These are phyloP conservation scores for Komagataella pastoris DNA, from an alignment of 805 yeast species.

Conservation along the genomic window DNA sequence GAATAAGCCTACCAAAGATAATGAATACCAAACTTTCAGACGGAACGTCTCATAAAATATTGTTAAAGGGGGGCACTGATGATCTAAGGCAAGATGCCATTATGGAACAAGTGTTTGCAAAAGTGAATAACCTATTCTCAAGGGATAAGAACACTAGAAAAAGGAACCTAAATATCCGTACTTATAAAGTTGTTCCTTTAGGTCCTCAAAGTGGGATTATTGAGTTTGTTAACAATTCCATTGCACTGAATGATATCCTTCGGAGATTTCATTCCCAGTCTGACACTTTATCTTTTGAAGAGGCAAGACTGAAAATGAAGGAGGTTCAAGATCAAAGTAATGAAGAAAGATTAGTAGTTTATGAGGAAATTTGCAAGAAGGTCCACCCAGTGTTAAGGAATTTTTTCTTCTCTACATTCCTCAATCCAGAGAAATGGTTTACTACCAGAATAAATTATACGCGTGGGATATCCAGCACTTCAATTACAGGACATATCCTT, in stretches of 20 bases:
- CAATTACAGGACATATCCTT: slow-evolving; percentile 76
- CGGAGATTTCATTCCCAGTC: slow-evolving; percentile 42
- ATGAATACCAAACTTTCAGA: slow-evolving; percentile 36
- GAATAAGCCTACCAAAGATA: slow-evolving; percentile 82
- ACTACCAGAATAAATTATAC: slow-evolving; percentile 48
- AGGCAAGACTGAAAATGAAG: slow-evolving; percentile 57
- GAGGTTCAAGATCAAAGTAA: slow-evolving; percentile 32
- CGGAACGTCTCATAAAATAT: slow-evolving; percentile 44
- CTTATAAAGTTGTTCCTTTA: slow-evolving; percentile 82
- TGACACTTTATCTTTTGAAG: slow-evolving; percentile 33
- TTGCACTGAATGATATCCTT: slow-evolving; percentile 56
- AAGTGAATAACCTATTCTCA: slow-evolving; percentile 57
- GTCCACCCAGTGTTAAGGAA: slow-evolving; percentile 56
- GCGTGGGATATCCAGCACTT: slow-evolving; percentile 70
- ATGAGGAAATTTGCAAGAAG: slow-evolving; percentile 28
- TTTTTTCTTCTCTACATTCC: slow-evolving; percentile 58
- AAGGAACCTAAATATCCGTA: slow-evolving; percentile 52
- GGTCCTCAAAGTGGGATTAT: slow-evolving; percentile 83
- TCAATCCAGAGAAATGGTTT: slow-evolving; percentile 66
- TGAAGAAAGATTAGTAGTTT: slow-evolving; percentile 30
- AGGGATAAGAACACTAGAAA: slow-evolving; percentile 41
- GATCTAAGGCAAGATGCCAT: slow-evolving; percentile 92
- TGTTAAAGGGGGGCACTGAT: slow-evolving; percentile 80
- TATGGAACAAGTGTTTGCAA: slow-evolving; percentile 93
- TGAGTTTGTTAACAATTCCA: slow-evolving; percentile 76